Evolutionary conservation across 2,329 filamentous ascomycete species (phyloP).

Genomic region (Coniochaeta prunicola): DNA sequence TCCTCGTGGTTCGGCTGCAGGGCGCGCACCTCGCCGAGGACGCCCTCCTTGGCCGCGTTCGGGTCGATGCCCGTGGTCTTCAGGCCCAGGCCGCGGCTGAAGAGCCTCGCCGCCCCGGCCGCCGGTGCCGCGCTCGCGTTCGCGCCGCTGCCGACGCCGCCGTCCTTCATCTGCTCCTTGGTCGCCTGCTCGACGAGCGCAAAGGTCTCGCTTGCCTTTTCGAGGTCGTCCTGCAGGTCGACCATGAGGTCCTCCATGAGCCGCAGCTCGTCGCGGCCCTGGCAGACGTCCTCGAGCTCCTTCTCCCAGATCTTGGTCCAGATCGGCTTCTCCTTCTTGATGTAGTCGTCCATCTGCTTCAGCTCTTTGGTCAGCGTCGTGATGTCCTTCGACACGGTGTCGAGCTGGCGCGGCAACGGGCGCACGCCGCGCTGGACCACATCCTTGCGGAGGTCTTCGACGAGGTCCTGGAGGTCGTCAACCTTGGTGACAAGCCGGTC

Average conservation of each 20-base stretch:
- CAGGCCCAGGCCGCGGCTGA: slow-evolving; percentile 41
- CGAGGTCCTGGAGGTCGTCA: slow-evolving; percentile 92
- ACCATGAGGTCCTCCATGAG: slow-evolving; percentile 93
- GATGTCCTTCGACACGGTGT: slow-evolving; percentile 84
- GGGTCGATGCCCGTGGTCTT: slow-evolving; percentile 51
- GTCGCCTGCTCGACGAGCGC: slow-evolving; percentile 93
- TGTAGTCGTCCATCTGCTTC: slow-evolving; percentile 88
- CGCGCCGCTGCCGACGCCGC: slow-evolving; percentile 39
- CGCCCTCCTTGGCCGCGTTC: slow-evolving; percentile 76
- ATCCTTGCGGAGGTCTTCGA: slow-evolving; percentile 95
- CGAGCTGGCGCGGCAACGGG: slow-evolving; percentile 82
- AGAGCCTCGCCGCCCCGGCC: slow-evolving; percentile 29
- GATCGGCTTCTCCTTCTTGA: slow-evolving; percentile 85
- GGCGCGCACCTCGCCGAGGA: slow-evolving; percentile 88
- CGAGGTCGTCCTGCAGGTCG: slow-evolving; percentile 88
- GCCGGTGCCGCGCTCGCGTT: slow-evolving; percentile 41
- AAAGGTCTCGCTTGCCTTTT: slow-evolving; percentile 91
- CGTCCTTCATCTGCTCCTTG: slow-evolving; percentile 90
- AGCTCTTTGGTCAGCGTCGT: slow-evolving; percentile 74
- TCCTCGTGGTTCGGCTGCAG: slow-evolving; percentile 92
- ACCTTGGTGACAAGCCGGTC: slow-evolving; percentile 87
- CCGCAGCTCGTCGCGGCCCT: slow-evolving; percentile 88
- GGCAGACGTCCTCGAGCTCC: slow-evolving; percentile 90
- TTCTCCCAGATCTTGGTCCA: slow-evolving; percentile 99
- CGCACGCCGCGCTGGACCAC: slow-evolving; percentile 90